Evolutionary conservation across 2,329 filamentous ascomycete species (phyloP), one percentile per base, ranked within the genome.

Genomic region (Diatrype stigma): DNA sequence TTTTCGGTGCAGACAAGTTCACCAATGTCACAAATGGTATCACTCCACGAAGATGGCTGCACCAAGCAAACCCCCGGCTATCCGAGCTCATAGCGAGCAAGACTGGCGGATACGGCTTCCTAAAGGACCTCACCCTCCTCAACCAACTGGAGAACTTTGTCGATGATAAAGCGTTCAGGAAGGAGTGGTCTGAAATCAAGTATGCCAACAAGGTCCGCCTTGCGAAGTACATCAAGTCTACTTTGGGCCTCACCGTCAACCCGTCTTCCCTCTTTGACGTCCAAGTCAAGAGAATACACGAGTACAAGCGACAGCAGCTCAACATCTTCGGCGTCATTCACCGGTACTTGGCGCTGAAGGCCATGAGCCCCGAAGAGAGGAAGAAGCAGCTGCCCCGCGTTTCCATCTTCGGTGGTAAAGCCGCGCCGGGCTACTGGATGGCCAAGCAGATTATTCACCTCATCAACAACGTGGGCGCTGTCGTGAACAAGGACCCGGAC

Each of bases 351-450:
- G 81, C 82, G 14, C 86, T 99, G 68, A 99, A 97, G 76, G 80
- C 82, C 34, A 84, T 96, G 87, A 83, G 80, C 22, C 77, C 89
- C 0, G 89, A 91, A 62, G 87, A 96, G 67, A 84, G 86, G 59
- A 93, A 95, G 79, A 94, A 94, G 74, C 79, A 89, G 54, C 82
- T 86, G 42, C 90, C 92, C 16, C 87, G 93, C 47, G 94, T 97
- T 10, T 94, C 89, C 51, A 95, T 99, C 70, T 97, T 99, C 67
- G 94, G 94, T 66, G 94, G 94, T 63, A 99, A 99, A 75, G 94
- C 94, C 23, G 94, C 94, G 2, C 94, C 94, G 0, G 94, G 94
- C 16, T 99, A 99, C 78, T 99, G 94, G 94, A 99, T 97, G 94
- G 94, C 94, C 35, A 99, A 99, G 82, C 95, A 94, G 38, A 91